A percentile compares a stretch with the other conserved stretches of the same genome.
Conservation (phyloP, 2,329 filamentous ascomycete genomes). For the Botryotinia calthae region DNA sequence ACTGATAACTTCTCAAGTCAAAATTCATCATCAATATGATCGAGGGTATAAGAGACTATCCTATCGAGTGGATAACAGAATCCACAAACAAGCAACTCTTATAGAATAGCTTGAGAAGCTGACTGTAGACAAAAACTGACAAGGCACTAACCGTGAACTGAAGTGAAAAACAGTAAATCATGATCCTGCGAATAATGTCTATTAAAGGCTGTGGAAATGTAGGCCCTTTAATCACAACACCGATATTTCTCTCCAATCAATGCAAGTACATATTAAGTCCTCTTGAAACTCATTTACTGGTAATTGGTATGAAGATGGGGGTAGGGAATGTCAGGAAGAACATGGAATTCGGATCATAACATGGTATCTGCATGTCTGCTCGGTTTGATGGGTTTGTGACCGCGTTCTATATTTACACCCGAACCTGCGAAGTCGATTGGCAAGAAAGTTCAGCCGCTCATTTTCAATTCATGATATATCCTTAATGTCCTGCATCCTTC, state of each 20-base stretch:
- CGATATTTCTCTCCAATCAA: neutral
- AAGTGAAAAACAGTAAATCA: neutral
- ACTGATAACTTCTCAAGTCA: neutral
- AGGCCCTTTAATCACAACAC: neutral
- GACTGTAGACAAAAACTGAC: neutral
- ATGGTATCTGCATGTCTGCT: neutral
- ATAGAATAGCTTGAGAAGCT: neutral
- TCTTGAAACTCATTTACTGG: neutral
- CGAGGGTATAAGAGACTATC: neutral
- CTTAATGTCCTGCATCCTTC: slow-evolving; percentile 20
- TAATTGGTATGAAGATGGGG: neutral
- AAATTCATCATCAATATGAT: neutral
- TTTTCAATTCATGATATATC: slow-evolving; percentile 6
- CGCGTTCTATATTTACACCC: slow-evolving; percentile 20
- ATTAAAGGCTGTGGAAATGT: neutral
- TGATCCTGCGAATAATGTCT: neutral
- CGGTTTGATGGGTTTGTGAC: slow-evolving; percentile 15
- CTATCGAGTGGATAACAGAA: neutral
- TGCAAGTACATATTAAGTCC: neutral
- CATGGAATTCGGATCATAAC: neutral
- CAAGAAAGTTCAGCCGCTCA: neutral
- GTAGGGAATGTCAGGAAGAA: neutral
- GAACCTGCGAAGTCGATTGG: slow-evolving; percentile 8
- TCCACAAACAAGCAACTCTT: neutral
- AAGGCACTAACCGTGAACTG: neutral